Percentiles rank a stretch among this genome's conserved stretches.
phyloP scores from a whole-genome alignment of 495 filamentous ascomycete species.

The Astrothelium subdiscretum region DNA sequence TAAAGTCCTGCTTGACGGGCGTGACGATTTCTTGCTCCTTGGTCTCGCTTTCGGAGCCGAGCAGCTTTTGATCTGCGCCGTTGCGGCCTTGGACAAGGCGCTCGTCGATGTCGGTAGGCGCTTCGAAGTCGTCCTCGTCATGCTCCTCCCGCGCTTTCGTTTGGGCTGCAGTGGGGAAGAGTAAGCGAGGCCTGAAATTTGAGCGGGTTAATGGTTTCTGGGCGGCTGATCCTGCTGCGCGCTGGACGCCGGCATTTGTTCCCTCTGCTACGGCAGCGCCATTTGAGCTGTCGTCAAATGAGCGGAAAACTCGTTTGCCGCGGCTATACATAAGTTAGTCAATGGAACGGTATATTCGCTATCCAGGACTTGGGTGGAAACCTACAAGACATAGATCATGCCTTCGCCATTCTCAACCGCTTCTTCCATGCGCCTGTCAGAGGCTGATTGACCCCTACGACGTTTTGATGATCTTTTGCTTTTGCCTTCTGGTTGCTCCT shows the following conservation, averaged over 20 bases:
- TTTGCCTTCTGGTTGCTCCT: slow-evolving; percentile 1
- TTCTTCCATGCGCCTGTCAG: slow-evolving; percentile 45
- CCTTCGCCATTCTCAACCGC: slow-evolving; percentile 60
- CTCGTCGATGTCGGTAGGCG: slow-evolving; percentile 36
- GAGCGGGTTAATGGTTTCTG: slow-evolving; percentile 54
- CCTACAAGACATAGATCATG: slow-evolving; percentile 80
- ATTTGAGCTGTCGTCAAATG: slow-evolving; percentile 40
- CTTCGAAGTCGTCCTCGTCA: slow-evolving; percentile 33
- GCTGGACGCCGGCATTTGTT: slow-evolving; percentile 33
- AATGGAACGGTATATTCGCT: background rate
- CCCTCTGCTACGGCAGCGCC: slow-evolving; percentile 39
- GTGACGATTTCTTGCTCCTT: background rate
- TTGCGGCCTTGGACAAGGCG: slow-evolving; percentile 1
- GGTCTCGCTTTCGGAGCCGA: background rate
- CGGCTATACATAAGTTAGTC: slow-evolving; percentile 48
- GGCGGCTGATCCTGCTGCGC: slow-evolving; percentile 19
- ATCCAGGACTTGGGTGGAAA: slow-evolving; percentile 16
- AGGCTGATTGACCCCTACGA: slow-evolving; percentile 1
- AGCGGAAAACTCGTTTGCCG: slow-evolving; percentile 76
- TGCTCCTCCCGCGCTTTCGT: slow-evolving; percentile 19
- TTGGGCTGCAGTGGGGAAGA: slow-evolving; percentile 54
- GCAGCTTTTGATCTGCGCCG: background rate
- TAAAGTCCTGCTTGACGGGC: background rate
- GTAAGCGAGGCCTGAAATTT: slow-evolving; percentile 68
- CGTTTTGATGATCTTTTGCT: background rate